Evolutionary conservation across 176 grass and related monocot genomes (phyloP).

Genomic region (Tillandsia fasciculata): DNA sequence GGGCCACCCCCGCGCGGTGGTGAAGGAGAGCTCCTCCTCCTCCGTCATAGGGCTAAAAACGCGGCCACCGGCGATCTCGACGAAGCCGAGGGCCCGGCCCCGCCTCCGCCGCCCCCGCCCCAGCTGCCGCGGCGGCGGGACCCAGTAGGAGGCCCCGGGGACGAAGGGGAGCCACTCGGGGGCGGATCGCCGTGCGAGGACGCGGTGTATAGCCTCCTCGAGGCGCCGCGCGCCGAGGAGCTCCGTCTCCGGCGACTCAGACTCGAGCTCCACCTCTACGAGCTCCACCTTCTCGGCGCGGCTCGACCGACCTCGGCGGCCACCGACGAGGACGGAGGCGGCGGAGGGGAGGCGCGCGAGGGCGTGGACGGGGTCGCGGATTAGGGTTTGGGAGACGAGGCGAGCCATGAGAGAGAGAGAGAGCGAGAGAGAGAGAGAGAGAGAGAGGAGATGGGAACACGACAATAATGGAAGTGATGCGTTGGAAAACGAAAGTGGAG

Average conservation of each 20-base stretch:
- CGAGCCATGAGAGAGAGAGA: constrained; percentile 40
- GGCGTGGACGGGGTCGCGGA: not conserved
- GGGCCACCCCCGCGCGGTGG: constrained; percentile 47
- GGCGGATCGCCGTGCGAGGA: constrained; percentile 52
- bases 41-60: constrained; percentile 31
- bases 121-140: constrained; percentile 43
- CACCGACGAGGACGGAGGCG: not conserved
- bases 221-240: constrained; percentile 43
- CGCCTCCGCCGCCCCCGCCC: not conserved
- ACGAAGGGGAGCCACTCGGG: constrained; percentile 92
- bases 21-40: constrained; percentile 63
- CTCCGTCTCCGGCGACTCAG: constrained; percentile 20
- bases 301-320: constrained; percentile 25
- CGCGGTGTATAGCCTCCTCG: constrained; percentile 57
- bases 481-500: not conserved
- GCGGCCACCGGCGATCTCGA: constrained; percentile 32
- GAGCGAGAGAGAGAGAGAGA: not conserved
- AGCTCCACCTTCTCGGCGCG: constrained; percentile 41
- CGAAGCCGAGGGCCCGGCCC: constrained; percentile 23
- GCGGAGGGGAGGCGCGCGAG: not conserved
- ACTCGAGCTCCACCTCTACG: constrained; percentile 58
- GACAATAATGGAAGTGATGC: not conserved
- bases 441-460: not conserved
- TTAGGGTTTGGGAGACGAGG: constrained; percentile 46
- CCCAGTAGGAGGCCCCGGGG: constrained; percentile 80